A percentile compares a stretch with the other conserved stretches of the same genome.
Conservation (phyloP, 306 rosid species). For the Psophocarpus tetragonolobus region DNA sequence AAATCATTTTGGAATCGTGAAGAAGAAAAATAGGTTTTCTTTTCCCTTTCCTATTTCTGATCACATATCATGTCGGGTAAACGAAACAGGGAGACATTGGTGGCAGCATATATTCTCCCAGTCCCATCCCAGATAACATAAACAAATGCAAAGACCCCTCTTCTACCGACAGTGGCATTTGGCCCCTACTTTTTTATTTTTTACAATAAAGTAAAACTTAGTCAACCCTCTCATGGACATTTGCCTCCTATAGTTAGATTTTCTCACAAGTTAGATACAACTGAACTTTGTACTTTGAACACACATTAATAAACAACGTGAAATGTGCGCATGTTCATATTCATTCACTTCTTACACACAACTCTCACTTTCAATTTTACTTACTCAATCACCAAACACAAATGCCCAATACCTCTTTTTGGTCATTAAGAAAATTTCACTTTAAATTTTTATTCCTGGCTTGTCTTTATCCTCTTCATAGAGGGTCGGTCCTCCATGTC, state of each 20-base stretch:
- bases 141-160: conserved; percentile 25
- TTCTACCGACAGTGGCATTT: conserved; percentile 24
- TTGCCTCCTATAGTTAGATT: conserved; percentile 23
- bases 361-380: conserved; percentile 7
- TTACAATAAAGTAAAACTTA: conserved; percentile 23
- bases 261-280: not conserved
- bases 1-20: not conserved
- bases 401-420: not conserved
- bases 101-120: conserved; percentile 10
- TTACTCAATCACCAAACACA: not conserved
- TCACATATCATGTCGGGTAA: not conserved
- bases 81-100: not conserved
- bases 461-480: conserved; percentile 5
- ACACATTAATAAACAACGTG: not conserved
- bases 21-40: not conserved
- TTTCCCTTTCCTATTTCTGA: not conserved
- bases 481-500: conserved; percentile 23
- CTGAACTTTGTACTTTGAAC: conserved; percentile 9
- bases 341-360: conserved; percentile 11
- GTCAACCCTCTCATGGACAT: conserved; percentile 7
- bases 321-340: not conserved
- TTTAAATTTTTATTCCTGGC: conserved; percentile 18
- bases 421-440: not conserved
- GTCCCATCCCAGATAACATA: conserved; percentile 11
- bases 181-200: not conserved